phyloP scores from a whole-genome alignment of 2,329 filamentous ascomycete species.

The Cladorrhinum sp. region DNA sequence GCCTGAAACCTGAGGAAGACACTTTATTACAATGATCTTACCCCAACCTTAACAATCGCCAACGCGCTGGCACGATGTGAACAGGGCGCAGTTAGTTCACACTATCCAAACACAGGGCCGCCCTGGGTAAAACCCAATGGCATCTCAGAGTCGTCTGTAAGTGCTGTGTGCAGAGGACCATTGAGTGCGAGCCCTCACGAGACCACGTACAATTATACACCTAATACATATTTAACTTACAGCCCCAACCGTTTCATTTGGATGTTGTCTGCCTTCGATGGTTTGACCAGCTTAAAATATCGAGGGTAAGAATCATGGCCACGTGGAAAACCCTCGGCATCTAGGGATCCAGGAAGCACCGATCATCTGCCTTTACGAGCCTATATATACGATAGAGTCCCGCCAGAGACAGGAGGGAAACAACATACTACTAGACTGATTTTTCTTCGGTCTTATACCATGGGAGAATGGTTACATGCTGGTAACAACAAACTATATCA shows the following conservation, averaged over 20 bases:
- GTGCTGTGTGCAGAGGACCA: neutral
- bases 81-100: neutral
- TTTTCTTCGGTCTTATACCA: neutral
- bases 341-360: neutral
- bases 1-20: conserved; percentile 47
- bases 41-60: neutral
- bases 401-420: neutral
- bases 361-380: neutral
- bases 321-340: neutral
- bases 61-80: neutral
- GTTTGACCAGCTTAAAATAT: neutral
- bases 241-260: neutral
- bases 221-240: conserved; percentile 4
- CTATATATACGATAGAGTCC: neutral
- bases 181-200: conserved; percentile 1
- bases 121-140: neutral
- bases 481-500: neutral
- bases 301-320: neutral
- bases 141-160: neutral
- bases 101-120: neutral
- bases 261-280: neutral
- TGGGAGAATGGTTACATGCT: neutral
- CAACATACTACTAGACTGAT: neutral
- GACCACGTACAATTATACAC: neutral
- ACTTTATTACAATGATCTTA: conserved; percentile 28